These are phyloP conservation scores for Penicillium soppii DNA, from an alignment of 495 filamentous ascomycete species.

Conservation along the genomic window DNA sequence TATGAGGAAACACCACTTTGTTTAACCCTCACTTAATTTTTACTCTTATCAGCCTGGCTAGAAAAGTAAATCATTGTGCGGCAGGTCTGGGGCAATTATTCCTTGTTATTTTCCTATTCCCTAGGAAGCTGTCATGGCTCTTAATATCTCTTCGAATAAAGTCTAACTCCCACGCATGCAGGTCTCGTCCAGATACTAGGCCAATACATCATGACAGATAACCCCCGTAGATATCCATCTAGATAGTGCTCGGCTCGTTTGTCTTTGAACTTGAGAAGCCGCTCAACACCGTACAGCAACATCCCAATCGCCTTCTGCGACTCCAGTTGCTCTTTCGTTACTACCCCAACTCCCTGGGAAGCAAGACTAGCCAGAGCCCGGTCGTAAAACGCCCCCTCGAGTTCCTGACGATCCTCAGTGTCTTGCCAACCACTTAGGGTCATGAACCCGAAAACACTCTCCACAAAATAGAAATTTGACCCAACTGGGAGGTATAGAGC, in stretches of 20 bases:
- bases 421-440: slow-evolving; percentile 9
- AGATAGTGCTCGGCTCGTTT: slow-evolving; percentile 17
- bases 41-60: no score
- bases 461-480: slow-evolving; percentile 11
- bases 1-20: no score
- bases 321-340: slow-evolving; percentile 15
- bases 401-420: slow-evolving; percentile 10
- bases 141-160: no score
- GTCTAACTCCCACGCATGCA: no score
- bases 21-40: no score
- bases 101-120: no score
- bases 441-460: slow-evolving; percentile 11
- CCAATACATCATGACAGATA: slow-evolving; percentile 15
- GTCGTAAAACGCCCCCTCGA: slow-evolving; percentile 9
- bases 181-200: slow-evolving; percentile 7
- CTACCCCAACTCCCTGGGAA: slow-evolving; percentile 1
- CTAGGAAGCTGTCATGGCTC: no score
- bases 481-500: slow-evolving; percentile 8
- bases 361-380: slow-evolving; percentile 13
- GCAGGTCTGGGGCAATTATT: no score
- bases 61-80: no score
- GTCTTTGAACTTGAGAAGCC: slow-evolving; percentile 20
- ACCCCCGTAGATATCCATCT: slow-evolving; percentile 13
- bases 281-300: slow-evolving; percentile 13
- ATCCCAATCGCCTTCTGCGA: slow-evolving; percentile 15